These are phyloP conservation scores for Bertia moriformis DNA, from an alignment of 2,329 filamentous ascomycete genomes.

Conservation along the genomic window DNA sequence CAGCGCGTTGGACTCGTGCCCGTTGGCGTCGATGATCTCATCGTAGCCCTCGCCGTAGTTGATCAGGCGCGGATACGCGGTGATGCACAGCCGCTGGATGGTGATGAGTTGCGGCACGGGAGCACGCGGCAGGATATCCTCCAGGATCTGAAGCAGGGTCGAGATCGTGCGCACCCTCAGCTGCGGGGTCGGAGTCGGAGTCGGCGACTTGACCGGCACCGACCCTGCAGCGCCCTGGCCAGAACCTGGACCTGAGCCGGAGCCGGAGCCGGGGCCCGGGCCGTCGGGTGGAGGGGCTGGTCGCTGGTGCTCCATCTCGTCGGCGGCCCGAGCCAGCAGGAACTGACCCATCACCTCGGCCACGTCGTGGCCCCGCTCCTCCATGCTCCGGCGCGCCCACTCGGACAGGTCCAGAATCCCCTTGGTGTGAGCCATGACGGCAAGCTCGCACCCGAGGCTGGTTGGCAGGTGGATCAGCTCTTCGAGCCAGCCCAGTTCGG, in stretches of 20 bases:
- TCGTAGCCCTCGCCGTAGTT: slow-evolving; percentile 92
- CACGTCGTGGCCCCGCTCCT: slow-evolving; percentile 53
- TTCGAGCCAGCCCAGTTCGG: slow-evolving; percentile 72
- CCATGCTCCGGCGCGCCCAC: slow-evolving; percentile 63
- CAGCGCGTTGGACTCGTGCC: slow-evolving; percentile 66
- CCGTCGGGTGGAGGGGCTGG: slow-evolving; percentile 33
- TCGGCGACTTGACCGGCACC: slow-evolving; percentile 8
- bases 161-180: slow-evolving; percentile 76
- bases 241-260: slow-evolving; percentile 7
- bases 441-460: slow-evolving; percentile 76
- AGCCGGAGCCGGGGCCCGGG: no score
- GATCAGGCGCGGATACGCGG: slow-evolving; percentile 82
- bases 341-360: slow-evolving; percentile 64
- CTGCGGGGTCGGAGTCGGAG: no score
- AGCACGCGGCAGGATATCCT: slow-evolving; percentile 33
- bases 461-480: slow-evolving; percentile 66
- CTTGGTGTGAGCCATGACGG: slow-evolving; percentile 69
- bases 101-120: slow-evolving; percentile 36
- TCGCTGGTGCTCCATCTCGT: slow-evolving; percentile 64
- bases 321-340: slow-evolving; percentile 66
- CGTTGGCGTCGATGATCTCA: slow-evolving; percentile 77
- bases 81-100: slow-evolving; percentile 77
- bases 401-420: slow-evolving; percentile 66
- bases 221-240: no score
- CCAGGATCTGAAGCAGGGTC: slow-evolving; percentile 64